These are phyloP conservation scores for Schizochytrium sp. DNA, from an alignment of 108 stramenopile species.

Conservation along the genomic window DNA sequence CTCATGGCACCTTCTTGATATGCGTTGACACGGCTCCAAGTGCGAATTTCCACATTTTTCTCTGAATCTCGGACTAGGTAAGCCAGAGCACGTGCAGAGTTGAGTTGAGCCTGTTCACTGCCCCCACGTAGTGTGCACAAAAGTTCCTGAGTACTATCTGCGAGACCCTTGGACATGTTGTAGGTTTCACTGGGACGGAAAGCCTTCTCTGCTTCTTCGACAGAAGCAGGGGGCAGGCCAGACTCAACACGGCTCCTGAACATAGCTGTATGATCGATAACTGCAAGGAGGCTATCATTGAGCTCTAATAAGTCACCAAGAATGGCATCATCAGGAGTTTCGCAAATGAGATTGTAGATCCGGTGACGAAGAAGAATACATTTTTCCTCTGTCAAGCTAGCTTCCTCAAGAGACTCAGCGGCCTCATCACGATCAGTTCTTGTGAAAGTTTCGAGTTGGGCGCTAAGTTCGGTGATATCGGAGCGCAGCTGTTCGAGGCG, in stretches of 20 bases:
- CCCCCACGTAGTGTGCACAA: not conserved
- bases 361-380: constrained; percentile 17
- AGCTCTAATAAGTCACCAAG: constrained; percentile 8
- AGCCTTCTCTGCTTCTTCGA: not conserved
- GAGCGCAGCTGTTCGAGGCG: constrained; percentile 14
- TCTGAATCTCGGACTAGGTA: constrained; percentile 32
- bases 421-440: not conserved
- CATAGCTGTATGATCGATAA: constrained; percentile 14
- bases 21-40: not conserved
- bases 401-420: not conserved
- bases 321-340: constrained; percentile 37
- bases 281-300: not conserved
- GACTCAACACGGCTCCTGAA: constrained; percentile 7
- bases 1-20: constrained; percentile 52
- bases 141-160: constrained; percentile 38
- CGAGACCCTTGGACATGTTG: constrained; percentile 38
- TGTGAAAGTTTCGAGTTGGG: constrained; percentile 28
- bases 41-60: constrained; percentile 20
- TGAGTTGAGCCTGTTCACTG: constrained; percentile 12
- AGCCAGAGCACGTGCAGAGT: not conserved
- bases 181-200: not conserved
- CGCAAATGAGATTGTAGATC: constrained; percentile 46
- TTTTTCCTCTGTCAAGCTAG: constrained; percentile 5
- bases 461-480: not conserved
- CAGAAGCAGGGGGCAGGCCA: not conserved